A percentile compares a stretch with the other conserved stretches of the same genome.
These are phyloP conservation scores for Clitoria ternatea DNA, from an alignment of 306 rosid species.

Conservation along the genomic window DNA sequence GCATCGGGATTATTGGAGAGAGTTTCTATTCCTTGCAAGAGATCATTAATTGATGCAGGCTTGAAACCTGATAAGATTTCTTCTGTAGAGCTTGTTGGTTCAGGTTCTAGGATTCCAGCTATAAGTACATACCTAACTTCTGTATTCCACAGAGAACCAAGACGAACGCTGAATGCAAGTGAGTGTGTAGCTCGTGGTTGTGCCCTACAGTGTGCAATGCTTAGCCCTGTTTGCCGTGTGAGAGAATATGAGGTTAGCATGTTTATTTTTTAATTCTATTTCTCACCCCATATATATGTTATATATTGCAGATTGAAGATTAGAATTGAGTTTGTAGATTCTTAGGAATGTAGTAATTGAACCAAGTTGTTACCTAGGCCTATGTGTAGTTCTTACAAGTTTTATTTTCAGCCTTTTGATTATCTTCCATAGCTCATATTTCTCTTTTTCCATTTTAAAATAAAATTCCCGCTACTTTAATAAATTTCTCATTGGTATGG, in stretches of 20 bases:
- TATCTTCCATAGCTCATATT: not conserved
- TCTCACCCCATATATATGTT: constrained; percentile 1
- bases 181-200: constrained; percentile 99
- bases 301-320: not conserved
- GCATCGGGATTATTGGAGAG: constrained; percentile 62
- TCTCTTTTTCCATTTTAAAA: constrained; percentile 1
- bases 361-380: constrained; percentile 6
- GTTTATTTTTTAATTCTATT: not conserved
- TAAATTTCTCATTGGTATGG: constrained; percentile 17
- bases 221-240: constrained; percentile 78
- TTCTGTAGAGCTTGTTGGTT: constrained; percentile 93
- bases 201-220: constrained; percentile 98
- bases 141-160: constrained; percentile 71
- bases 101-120: constrained; percentile 95
- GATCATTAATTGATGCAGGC: constrained; percentile 66
- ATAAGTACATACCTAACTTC: constrained; percentile 55
- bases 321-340: constrained; percentile 9
- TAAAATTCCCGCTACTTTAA: not conserved
- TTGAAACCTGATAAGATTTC: constrained; percentile 55
- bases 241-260: constrained; percentile 88
- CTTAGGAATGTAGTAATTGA: not conserved
- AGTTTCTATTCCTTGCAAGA: constrained; percentile 63
- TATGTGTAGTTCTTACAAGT: not conserved
- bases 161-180: constrained; percentile 87
- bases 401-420: constrained; percentile 9